These are phyloP conservation scores for Suhomyces atakaporum DNA, from an alignment of 1,139 yeast species.

Conservation along the genomic window DNA sequence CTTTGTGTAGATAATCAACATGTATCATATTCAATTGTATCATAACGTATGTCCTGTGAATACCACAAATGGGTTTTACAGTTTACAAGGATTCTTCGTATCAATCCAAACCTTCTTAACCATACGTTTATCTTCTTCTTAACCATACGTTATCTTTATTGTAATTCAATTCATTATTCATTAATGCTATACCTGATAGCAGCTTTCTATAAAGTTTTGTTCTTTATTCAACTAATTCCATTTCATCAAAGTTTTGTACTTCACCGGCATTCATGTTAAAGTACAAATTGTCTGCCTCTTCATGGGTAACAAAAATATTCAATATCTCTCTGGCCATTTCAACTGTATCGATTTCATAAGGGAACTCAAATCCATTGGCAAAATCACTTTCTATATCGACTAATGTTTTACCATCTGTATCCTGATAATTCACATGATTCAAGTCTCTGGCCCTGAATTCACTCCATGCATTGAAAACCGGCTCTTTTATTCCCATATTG, in stretches of 20 bases:
- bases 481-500: slow-evolving; percentile 21
- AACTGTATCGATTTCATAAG: slow-evolving; percentile 63
- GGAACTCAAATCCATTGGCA: slow-evolving; percentile 62
- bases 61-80: no score
- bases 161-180: no score
- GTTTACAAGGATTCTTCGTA: no score
- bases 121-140: no score
- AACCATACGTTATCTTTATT: no score
- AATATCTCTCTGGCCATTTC: slow-evolving; percentile 73
- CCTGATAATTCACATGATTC: slow-evolving; percentile 29
- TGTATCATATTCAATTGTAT: not conserved
- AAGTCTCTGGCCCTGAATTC: slow-evolving; percentile 45
- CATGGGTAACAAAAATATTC: slow-evolving; percentile 68
- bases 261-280: slow-evolving; percentile 57
- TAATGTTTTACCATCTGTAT: slow-evolving; percentile 16
- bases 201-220: no score
- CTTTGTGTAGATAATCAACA: slow-evolving; percentile 6
- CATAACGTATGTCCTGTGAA: no score
- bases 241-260: slow-evolving; percentile 25
- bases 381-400: slow-evolving; percentile 42
- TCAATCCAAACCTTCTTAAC: no score
- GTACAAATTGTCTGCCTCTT: slow-evolving; percentile 77
- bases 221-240: slow-evolving; percentile 21
- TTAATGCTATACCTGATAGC: slow-evolving; percentile 1
- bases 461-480: slow-evolving; percentile 44